A percentile compares a stretch with the other conserved stretches of the same genome.
These are phyloP conservation scores for Cladosporium sp. DNA, from an alignment of 2,329 filamentous ascomycete genomes.

Conservation along the genomic window DNA sequence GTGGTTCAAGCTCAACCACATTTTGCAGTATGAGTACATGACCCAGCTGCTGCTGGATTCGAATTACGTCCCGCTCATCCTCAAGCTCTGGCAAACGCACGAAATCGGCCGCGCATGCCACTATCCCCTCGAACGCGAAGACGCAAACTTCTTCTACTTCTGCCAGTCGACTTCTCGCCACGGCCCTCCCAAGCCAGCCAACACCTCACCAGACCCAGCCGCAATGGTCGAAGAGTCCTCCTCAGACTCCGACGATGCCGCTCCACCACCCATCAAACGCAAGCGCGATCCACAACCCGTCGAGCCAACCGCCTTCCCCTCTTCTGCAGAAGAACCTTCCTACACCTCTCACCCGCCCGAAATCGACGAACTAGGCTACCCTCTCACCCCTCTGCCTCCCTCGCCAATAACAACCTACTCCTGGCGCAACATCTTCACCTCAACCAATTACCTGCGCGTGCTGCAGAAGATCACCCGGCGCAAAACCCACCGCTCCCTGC, in stretches of 20 bases:
- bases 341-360: constrained; percentile 42
- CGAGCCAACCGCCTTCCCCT: constrained; percentile 30
- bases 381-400: constrained; percentile 63
- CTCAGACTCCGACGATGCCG: constrained; percentile 62
- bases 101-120: constrained; percentile 89
- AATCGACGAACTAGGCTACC: constrained; percentile 85
- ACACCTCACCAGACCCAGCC: constrained; percentile 21
- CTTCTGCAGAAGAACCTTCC: constrained; percentile 25
- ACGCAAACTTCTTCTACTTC: constrained; percentile 87
- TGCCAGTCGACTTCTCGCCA: constrained; percentile 72
- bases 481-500: constrained; percentile 89
- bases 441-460: constrained; percentile 91
- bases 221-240: constrained; percentile 33
- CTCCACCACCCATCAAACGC: constrained; percentile 72
- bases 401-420: constrained; percentile 86
- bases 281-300: constrained; percentile 35
- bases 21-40: constrained; percentile 93
- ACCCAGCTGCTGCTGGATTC: constrained; percentile 90
- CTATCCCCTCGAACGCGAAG: constrained; percentile 75
- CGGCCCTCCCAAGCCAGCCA: constrained; percentile 22
- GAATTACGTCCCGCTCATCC: constrained; percentile 85
- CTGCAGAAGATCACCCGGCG: constrained; percentile 97
- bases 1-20: constrained; percentile 93
- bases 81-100: constrained; percentile 92
- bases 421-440: constrained; percentile 89